Base-by-base conservation (phyloP, 176 grass and related monocot genomes). In the Aegilops umbellulata region DNA sequence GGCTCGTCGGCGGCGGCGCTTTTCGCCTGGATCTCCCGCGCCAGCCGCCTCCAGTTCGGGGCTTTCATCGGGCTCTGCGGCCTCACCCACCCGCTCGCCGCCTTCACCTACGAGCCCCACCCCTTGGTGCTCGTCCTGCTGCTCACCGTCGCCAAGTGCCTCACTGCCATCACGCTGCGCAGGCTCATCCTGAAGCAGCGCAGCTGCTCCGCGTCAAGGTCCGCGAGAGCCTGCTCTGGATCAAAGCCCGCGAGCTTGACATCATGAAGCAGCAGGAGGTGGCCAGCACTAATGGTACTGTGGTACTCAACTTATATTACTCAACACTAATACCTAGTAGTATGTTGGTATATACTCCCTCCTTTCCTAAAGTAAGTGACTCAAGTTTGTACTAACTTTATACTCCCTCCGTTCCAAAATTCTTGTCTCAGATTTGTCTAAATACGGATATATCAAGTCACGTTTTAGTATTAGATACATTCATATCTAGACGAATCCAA, bases 1-100 rank as follows among this genome's bases (percentile, higher is more conserved):
- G 41, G 41, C 41, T 44, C 44, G 44, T 46, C 44, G 12, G 44
- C 12, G 44, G 44, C 44, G 3, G 44, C 12, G 12, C 44, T 46
- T 12, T 46, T 46, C 44, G 44, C 44, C 44, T 11, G 44, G 44
- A 14, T 46, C 44, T 46, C 44, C 44, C 44, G 44, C 44, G 12
- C 44, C 44, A 11, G 44, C 44, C 12, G 44, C 46, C 46, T 98
- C 51, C 97, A 96, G 76, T 98, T 98, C 75, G 88, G 88, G 17
- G 81, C 94, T 60, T 98, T 98, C 90, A 96, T 98, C 84, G 94
- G 94, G 46, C 89, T 98, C 32, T 97, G 97, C 87, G 97, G 97
- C n/a, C 85, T 96, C 69, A 96, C 94, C 75, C 97, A 99, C 87
- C 86, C 94, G 61, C 92, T 99, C 29, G 83, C 89, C 11, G 92